Base-by-base conservation (phyloP, 208 protist species). In the Giardia muris region DNA sequence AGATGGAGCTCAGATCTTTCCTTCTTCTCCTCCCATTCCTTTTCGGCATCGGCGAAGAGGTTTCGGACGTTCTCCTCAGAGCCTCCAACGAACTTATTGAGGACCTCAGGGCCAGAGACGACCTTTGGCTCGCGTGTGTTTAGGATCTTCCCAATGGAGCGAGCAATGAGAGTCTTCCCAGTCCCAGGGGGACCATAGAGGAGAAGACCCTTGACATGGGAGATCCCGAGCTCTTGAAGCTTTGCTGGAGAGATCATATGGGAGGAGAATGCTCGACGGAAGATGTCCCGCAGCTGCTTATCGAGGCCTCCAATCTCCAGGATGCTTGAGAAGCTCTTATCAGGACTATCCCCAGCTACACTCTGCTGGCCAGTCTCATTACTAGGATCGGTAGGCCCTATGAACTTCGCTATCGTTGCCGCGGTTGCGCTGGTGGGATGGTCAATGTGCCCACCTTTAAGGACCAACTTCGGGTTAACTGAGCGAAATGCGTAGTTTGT, bases 141-240 rank as follows among this genome's bases (percentile, higher is more conserved):
- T 19, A 99, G 95, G 95, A 99, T 98, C 93, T 99, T 97, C n/a
- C 98, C 98, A 93, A 99, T 99, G 94, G 99, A 97, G 39, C 98
- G 95, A 0, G 99, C 99, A 94, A 99, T 99, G 3, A 99, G 95
- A 0, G 99, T 99, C 94, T 99, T 99, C 89, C 98, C 98, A 30
- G 97, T 99, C 76, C 99, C 99, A 30, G 93, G 93, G 42, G 93
- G 93, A 4, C 93, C 93, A 46, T 93, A 94, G 1, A 94, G 44
- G 30, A 94, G 44, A 10, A 94, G 43, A 22, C 93, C 93, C 43
- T 48, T 47, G 19, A 92, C 87, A 46, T 92, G 76, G 2, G 89
- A 3, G 10, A 92, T 1, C 2, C 43, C 43, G 0, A 57, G 30
- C 43, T 93, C 88, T 39, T 67, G 46, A 0, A 92, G 44, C 3